Base-by-base conservation (phyloP, 2,329 filamentous ascomycete species). In the Neocucurbitaria cava region DNA sequence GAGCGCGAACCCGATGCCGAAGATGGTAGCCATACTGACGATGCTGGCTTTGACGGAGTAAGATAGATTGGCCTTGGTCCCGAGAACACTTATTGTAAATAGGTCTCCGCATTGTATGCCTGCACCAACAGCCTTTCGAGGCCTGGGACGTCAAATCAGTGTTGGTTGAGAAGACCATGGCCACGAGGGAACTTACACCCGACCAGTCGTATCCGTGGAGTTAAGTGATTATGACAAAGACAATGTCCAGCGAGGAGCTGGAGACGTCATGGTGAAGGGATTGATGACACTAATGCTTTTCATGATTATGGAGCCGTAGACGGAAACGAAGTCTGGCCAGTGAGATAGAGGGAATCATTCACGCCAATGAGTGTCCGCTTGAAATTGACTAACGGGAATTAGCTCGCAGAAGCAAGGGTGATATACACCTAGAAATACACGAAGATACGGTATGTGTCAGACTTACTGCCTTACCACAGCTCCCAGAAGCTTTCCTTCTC, bases 251-350 rank as follows among this genome's bases (percentile, higher is more conserved):
- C 1, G 38, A 35, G 5, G 31, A 43, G 30, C 53, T 56, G 43
- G 51, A 5, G 51, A 41, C 5, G 42, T 33, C 31, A 43, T 51
- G 18, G 49, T 56, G 52, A 61, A 62, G 13, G 59, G 48, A 20
- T 56, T 49, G 33, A 62, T 24, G 18, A 50, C 49, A 11, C 52
- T 38, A 24, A 63, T 47, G 31, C 49, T 41, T 17, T 61, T 61
- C 43, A 65, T 55, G 48, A 63, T 61, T 9, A 65, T 36, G 3
- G 62, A 50, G 9, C 62, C 62, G 40, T 65, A 65, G 9, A 54
- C 49, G 9, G 47, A 56, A 23, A 49, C 47, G 38, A 65, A 61
- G 20, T 52, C 33, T 59, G 55, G 10, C 61, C 61, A 11, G 61
- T 61, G 7, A 57, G 30, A 35, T 62, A 57, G 7, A 59, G 57